phyloP scores from a whole-genome alignment of 495 filamentous ascomycete species.

The Jackrogersella multiformis region DNA sequence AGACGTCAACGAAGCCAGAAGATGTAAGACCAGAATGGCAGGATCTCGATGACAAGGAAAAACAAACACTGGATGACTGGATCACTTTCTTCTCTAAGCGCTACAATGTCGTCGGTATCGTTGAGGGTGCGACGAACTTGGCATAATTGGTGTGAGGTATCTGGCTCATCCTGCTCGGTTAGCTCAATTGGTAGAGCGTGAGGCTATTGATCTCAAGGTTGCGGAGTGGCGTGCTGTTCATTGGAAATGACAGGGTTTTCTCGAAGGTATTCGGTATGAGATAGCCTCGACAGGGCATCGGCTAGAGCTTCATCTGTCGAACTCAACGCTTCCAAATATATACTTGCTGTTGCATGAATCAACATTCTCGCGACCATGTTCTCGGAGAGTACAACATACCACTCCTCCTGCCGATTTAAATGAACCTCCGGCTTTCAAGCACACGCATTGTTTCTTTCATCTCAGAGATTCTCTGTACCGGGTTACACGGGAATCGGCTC shows the following conservation, averaged over 20 bases:
- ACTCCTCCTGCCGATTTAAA: neutral
- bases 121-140: constrained; percentile 66
- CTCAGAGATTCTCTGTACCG: neutral
- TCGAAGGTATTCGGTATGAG: neutral
- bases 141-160: constrained; percentile 30
- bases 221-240: neutral
- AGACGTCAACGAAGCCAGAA: constrained; percentile 84
- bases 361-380: neutral
- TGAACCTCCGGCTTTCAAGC: neutral
- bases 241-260: neutral
- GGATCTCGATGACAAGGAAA: constrained; percentile 86
- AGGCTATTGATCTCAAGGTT: no score
- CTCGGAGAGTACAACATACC: neutral
- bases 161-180: no score
- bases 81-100: constrained; percentile 94
- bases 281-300: neutral
- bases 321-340: neutral
- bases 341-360: neutral
- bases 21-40: constrained; percentile 87
- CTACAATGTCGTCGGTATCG: constrained; percentile 90
- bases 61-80: constrained; percentile 88
- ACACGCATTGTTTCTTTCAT: neutral
- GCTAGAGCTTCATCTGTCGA: neutral
- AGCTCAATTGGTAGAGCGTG: no score
- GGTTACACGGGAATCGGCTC: neutral